These are phyloP conservation scores for Truncatella angustata DNA, from an alignment of 2,329 filamentous ascomycete species.

Conservation along the genomic window DNA sequence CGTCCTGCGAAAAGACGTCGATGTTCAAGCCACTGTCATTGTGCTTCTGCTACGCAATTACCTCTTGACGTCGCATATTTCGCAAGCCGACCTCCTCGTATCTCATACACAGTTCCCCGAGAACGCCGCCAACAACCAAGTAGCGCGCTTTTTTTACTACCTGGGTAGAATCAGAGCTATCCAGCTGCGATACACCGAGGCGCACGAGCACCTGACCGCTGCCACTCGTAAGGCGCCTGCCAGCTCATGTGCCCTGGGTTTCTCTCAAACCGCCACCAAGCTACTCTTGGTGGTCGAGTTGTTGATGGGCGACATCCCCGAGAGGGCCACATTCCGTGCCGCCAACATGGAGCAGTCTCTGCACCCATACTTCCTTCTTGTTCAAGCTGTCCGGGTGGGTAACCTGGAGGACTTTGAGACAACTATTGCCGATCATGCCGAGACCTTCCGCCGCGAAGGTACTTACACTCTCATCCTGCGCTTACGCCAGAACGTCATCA, in stretches of 20 bases:
- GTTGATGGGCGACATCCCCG: conserved; percentile 97
- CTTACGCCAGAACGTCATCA: conserved; percentile 97
- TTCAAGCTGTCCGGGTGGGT: conserved; percentile 94
- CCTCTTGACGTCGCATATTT: conserved; percentile 92
- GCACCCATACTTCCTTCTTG: conserved; percentile 89
- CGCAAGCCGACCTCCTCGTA: conserved; percentile 91
- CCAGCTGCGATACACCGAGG: conserved; percentile 94
- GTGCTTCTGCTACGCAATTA: conserved; percentile 95
- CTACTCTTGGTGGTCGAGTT: conserved; percentile 94
- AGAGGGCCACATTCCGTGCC: conserved; percentile 90
- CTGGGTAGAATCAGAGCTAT: conserved; percentile 94
- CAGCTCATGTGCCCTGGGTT: conserved; percentile 83
- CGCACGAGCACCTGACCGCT: conserved; percentile 88
- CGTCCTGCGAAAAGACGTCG: conserved; percentile 94
- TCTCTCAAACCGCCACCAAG: conserved; percentile 95
- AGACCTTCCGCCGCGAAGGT: conserved; percentile 86
- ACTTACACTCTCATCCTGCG: conserved; percentile 95
- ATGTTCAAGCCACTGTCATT: conserved; percentile 95
- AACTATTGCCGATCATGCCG: conserved; percentile 76
- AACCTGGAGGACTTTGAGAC: conserved; percentile 92
- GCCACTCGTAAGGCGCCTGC: conserved; percentile 94
- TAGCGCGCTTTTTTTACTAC: conserved; percentile 96
- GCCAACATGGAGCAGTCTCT: conserved; percentile 82
- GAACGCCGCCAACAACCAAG: conserved; percentile 95
- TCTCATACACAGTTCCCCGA: conserved; percentile 94